Base-by-base conservation (phyloP, 2,329 filamentous ascomycete genomes). In the Neonectria hederae region DNA sequence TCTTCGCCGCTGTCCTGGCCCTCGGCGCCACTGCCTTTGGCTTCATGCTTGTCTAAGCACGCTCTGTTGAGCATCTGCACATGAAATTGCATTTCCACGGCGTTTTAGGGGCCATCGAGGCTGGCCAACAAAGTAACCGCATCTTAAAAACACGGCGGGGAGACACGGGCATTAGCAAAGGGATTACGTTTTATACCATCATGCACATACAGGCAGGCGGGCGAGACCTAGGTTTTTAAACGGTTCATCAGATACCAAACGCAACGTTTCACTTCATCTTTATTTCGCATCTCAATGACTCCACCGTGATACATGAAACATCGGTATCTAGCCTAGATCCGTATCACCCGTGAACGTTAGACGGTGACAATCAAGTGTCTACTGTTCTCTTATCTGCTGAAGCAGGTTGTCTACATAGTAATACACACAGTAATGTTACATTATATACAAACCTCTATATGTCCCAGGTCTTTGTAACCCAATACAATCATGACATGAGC, bases 21-120 rank as follows among this genome's bases (percentile, higher is more conserved):
- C 67, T 73, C 42, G 71, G 71, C 10, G 70, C 66, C 8, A 69
- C 72, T 26, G 69, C 66, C 19, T 72, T 74, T 17, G 71, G 69
- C 45, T 65, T 72, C 61, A 55, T 72, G 54, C 56, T 74, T 17
- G 61, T 62, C 7, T 74, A 73, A 71, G 51, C 49, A 19, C n/a
- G 9, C 13, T 43, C 35, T 32, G 5, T 21, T 14, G 38, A 11
- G n/a, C n/a, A 19, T 42, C 38, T 11, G 38, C n/a, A 42, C 38
- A 42, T 42, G 38, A 21, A 42, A 42, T 21, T 42, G n/a, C 38
- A 42, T 42, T 55, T 46, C 22, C 19, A 46, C 26, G 53, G 53
- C 19, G 53, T 55, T 55, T 55, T 32, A n/a, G n/a, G 38, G 35
- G 17, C 7, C 17, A 22, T 42, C 8, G 24, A 38, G 38, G n/a